These are phyloP conservation scores for Hansenula anomala DNA, from an alignment of 1,139 yeast species.

Conservation along the genomic window DNA sequence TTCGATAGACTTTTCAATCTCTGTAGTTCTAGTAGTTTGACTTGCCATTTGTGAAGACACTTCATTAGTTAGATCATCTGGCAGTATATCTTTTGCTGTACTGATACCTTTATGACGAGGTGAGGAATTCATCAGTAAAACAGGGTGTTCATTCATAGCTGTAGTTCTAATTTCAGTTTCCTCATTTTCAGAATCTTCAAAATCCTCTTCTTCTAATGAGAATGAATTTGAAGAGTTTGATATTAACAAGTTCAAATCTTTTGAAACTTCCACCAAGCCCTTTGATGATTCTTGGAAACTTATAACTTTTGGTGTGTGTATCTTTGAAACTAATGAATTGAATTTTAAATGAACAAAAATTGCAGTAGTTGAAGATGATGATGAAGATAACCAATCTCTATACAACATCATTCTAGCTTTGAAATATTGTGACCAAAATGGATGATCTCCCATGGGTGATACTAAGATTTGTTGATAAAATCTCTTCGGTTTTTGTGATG, in stretches of 20 bases:
- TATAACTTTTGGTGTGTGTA: slow-evolving; percentile 6
- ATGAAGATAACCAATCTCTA: slow-evolving; percentile 14
- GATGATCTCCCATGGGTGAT: slow-evolving; percentile 17
- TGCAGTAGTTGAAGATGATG: slow-evolving; percentile 4
- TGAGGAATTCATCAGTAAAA: slow-evolving; percentile 9
- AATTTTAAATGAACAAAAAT: slow-evolving; percentile 15
- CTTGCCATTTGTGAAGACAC: not conserved
- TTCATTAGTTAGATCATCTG: slow-evolving; percentile 5
- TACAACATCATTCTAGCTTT: slow-evolving; percentile 17
- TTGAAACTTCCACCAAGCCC: no score
- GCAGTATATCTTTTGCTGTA: slow-evolving; percentile 12
- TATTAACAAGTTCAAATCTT: not conserved
- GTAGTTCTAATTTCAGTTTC: slow-evolving; percentile 1
- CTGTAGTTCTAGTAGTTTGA: not conserved
- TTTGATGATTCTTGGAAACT: no score
- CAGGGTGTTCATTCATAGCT: not conserved
- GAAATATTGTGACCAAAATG: slow-evolving; percentile 12
- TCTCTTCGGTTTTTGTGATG: slow-evolving; percentile 5
- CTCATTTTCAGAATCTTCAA: slow-evolving; percentile 5
- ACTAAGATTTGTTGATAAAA: slow-evolving; percentile 16
- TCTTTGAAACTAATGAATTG: slow-evolving; percentile 7
- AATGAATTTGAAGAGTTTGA: slow-evolving; percentile 3
- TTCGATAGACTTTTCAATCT: not conserved
- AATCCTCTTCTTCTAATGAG: slow-evolving; percentile 13
- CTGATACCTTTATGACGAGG: slow-evolving; percentile 11